Conservation (phyloP, 2,329 filamentous ascomycete species). For the Clonostachys rhizophaga region DNA sequence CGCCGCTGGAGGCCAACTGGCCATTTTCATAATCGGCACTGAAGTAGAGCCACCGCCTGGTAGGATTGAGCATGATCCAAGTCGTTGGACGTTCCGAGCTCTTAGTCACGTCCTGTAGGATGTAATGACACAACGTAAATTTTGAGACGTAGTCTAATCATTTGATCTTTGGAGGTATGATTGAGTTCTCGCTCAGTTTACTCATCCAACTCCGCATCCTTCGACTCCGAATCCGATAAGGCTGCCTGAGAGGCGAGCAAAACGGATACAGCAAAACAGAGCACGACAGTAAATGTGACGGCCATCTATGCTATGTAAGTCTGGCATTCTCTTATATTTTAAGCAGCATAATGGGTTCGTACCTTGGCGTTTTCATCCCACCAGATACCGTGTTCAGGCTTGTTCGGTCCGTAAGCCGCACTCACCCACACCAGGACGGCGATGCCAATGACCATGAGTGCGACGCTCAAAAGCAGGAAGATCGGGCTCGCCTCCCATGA, state of each 20-base stretch:
- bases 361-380: conserved; percentile 9
- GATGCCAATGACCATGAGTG: conserved; percentile 11
- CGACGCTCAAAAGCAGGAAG: conserved; percentile 9
- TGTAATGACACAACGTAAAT: too few relatives aligned
- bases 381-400: conserved; percentile 5
- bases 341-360: neutral
- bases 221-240: neutral
- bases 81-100: too few relatives aligned
- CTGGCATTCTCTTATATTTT: neutral
- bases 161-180: too few relatives aligned
- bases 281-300: conserved; percentile 4
- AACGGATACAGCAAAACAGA: conserved; percentile 1
- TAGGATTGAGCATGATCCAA: too few relatives aligned
- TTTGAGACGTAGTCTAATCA: too few relatives aligned
- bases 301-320: conserved; percentile 2
- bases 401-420: conserved; percentile 8
- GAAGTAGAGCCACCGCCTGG: too few relatives aligned
- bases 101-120: too few relatives aligned
- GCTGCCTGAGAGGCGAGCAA: conserved; percentile 2
- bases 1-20: too few relatives aligned
- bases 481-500: conserved; percentile 12
- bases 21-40: too few relatives aligned
- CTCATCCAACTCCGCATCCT: neutral
- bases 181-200: neutral
- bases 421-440: conserved; percentile 11